A percentile compares a stretch with the other conserved stretches of the same genome.
Conservation (phyloP, 2,329 filamentous ascomycete species). For the Colletotrichum lindemuthianum region DNA sequence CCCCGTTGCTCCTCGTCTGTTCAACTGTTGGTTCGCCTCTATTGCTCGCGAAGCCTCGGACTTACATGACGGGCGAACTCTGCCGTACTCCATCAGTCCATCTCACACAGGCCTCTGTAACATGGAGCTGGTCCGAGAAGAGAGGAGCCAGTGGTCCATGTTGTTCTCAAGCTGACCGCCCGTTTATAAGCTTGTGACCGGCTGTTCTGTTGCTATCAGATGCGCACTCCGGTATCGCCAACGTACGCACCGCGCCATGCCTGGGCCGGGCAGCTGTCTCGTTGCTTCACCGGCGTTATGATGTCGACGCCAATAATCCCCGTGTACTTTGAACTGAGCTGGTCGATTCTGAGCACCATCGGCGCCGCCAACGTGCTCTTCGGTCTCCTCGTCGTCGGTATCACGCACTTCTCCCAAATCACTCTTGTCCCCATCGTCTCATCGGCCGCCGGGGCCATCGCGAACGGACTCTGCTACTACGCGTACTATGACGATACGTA, state of each 20-base stretch:
- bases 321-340: constrained; percentile 54
- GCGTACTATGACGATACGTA: constrained; percentile 49
- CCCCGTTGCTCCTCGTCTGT: neutral
- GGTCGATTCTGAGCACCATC: constrained; percentile 57
- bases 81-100: no score
- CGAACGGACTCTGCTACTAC: constrained; percentile 56
- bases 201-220: neutral
- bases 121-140: neutral
- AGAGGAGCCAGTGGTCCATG: constrained; percentile 2
- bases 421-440: constrained; percentile 52
- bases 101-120: neutral
- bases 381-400: constrained; percentile 50
- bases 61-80: no score
- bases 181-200: constrained; percentile 2
- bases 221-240: neutral
- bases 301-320: constrained; percentile 31
- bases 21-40: neutral
- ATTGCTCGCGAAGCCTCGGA: no score
- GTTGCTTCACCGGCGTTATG: neutral
- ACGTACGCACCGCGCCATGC: constrained; percentile 6
- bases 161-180: neutral
- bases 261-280: neutral
- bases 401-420: constrained; percentile 51
- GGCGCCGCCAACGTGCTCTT: constrained; percentile 53
- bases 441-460: constrained; percentile 49